These are phyloP conservation scores for Cladophialophora carrionii DNA, from an alignment of 2,329 filamentous ascomycete species.

Conservation along the genomic window DNA sequence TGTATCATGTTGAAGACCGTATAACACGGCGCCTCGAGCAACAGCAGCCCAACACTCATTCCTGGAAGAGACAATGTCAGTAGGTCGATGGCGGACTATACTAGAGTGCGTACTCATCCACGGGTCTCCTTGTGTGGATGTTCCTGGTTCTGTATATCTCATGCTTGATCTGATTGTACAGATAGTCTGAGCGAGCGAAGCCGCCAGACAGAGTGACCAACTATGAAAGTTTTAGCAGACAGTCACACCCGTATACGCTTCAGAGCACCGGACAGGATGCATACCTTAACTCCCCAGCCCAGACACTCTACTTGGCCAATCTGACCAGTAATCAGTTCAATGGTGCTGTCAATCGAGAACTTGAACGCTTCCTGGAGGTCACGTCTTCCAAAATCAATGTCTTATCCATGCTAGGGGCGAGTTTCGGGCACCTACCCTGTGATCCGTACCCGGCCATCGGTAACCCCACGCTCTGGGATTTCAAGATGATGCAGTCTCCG, in stretches of 20 bases:
- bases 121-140: not conserved
- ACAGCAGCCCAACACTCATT: conserved; percentile 1
- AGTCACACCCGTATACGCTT: not conserved
- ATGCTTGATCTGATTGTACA: not conserved
- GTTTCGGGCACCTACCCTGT: not conserved
- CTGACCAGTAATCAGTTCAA: not conserved
- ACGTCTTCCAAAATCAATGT: not conserved
- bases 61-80: not conserved
- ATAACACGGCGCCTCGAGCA: conserved; percentile 5
- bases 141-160: not conserved
- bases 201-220: not conserved
- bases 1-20: not conserved
- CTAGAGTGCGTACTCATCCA: not conserved
- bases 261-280: not conserved
- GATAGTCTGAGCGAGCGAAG: conserved; percentile 5
- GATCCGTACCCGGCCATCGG: not conserved
- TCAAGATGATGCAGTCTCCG: not conserved
- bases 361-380: conserved; percentile 4
- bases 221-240: not conserved
- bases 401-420: not conserved
- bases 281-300: not conserved
- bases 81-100: too few relatives aligned
- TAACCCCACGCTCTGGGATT: not conserved
- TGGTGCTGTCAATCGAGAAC: conserved; percentile 1
- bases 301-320: conserved; percentile 5